phyloP scores from a whole-genome alignment of 305 asterid genomes.

The Solanum hybrid region DNA sequence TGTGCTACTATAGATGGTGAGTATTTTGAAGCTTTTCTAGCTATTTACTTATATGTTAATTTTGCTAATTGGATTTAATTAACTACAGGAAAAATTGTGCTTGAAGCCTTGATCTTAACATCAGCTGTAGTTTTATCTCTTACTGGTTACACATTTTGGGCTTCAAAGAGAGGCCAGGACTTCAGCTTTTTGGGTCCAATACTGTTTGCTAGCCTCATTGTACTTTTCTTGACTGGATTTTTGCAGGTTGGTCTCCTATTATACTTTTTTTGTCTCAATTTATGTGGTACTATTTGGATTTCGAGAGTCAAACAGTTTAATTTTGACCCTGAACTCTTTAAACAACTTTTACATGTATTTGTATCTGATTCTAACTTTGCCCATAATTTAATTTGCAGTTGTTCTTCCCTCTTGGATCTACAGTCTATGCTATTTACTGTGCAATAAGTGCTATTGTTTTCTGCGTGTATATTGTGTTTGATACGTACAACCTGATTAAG shows the following conservation, averaged over 20 bases:
- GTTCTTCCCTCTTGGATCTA: conserved; percentile 23
- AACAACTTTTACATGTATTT: not conserved
- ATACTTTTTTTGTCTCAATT: no score
- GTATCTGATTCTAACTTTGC: not conserved
- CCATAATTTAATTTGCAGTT: conserved; percentile 15
- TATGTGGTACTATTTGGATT: no score
- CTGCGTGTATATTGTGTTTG: conserved; percentile 17
- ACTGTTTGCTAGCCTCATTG: conserved; percentile 1
- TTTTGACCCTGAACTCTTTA: rapidly evolving
- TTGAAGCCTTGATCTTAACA: conserved; percentile 7
- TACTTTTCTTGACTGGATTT: not conserved
- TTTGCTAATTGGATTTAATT: not conserved
- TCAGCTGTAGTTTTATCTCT: conserved; percentile 4
- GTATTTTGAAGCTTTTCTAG: not conserved
- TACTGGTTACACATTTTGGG: conserved; percentile 13
- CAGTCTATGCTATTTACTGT: conserved; percentile 4
- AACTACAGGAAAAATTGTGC: not conserved
- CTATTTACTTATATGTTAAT: not conserved
- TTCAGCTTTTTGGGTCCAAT: conserved; percentile 9
- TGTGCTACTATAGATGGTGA: conserved; percentile 19
- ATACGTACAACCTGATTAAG: conserved; percentile 20
- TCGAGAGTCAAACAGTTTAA: not conserved
- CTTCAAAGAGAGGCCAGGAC: conserved; percentile 5
- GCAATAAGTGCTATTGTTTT: conserved; percentile 6
- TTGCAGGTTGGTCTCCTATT: not conserved